phyloP scores from a whole-genome alignment of 305 asterid genomes.

The Striga hermonthica region DNA sequence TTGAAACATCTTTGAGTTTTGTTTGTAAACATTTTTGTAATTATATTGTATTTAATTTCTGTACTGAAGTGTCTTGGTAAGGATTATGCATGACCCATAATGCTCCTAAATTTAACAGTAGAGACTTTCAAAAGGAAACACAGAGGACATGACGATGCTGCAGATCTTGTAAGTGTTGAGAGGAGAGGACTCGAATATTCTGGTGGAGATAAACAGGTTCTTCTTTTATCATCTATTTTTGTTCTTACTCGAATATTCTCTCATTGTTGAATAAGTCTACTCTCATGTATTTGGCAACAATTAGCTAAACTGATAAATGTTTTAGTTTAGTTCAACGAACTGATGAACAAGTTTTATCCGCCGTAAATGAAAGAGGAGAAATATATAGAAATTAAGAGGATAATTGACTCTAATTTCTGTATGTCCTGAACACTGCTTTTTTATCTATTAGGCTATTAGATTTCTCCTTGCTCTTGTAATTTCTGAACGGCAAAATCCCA shows the following conservation, averaged over 20 bases:
- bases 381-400: too few species aligned
- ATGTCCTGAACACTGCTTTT: too few species aligned
- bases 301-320: not conserved
- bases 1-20: too few species aligned
- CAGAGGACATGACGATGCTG: slow-evolving; percentile 33
- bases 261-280: slow-evolving; percentile 1
- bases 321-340: too few species aligned
- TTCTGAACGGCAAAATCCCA: too few species aligned
- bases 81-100: slow-evolving; percentile 17
- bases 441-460: too few species aligned
- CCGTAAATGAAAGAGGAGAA: too few species aligned
- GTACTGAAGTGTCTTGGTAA: slow-evolving; percentile 4
- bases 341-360: too few species aligned
- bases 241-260: not conserved
- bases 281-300: slow-evolving; percentile 1
- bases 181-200: slow-evolving; percentile 35
- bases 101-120: slow-evolving; percentile 33
- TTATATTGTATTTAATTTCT: too few species aligned
- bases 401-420: too few species aligned
- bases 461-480: too few species aligned
- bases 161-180: slow-evolving; percentile 47
- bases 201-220: slow-evolving; percentile 36
- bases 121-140: slow-evolving; percentile 45
- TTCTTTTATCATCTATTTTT: slow-evolving; percentile 1
- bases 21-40: too few species aligned